phyloP scores from a whole-genome alignment of 441 rosid species.

The Pelargonium cotyledonis region DNA sequence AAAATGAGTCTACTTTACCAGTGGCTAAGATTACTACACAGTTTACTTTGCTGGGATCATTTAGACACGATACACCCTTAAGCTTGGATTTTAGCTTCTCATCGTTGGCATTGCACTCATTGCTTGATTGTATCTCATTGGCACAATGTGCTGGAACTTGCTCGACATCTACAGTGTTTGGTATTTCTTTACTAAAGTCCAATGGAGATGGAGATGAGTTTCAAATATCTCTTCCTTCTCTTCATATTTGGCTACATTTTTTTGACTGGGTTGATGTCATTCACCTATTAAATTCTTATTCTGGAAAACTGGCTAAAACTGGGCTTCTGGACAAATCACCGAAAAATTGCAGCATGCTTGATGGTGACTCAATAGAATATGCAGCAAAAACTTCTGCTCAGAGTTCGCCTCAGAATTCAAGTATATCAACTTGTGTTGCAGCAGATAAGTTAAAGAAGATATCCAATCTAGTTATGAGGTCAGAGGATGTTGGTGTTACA shows the following conservation, averaged over 20 bases:
- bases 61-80: slow-evolving; percentile 42
- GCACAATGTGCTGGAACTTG: slow-evolving; percentile 44
- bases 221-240: slow-evolving; percentile 61
- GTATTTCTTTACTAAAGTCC: slow-evolving; percentile 38
- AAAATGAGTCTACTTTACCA: slow-evolving; percentile 34
- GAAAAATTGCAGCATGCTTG: slow-evolving; percentile 22
- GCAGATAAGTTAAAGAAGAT: slow-evolving; percentile 27
- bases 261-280: slow-evolving; percentile 53
- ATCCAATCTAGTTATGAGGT: slow-evolving; percentile 34
- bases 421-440: slow-evolving; percentile 23
- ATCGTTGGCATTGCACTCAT: slow-evolving; percentile 49
- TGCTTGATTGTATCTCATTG: slow-evolving; percentile 44
- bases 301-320: slow-evolving; percentile 33
- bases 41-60: slow-evolving; percentile 48
- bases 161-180: slow-evolving; percentile 44
- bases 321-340: slow-evolving; percentile 23
- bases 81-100: slow-evolving; percentile 46
- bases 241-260: slow-evolving; percentile 69
- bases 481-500: slow-evolving; percentile 52
- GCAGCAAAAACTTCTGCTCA: slow-evolving; percentile 24
- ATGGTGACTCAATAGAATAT: slow-evolving; percentile 25
- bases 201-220: slow-evolving; percentile 38
- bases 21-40: slow-evolving; percentile 58
- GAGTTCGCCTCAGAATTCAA: slow-evolving; percentile 24
- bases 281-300: slow-evolving; percentile 37